Conservation (phyloP, 176 grass and related monocot species). For the Rhipidocladum racemiflorum region DNA sequence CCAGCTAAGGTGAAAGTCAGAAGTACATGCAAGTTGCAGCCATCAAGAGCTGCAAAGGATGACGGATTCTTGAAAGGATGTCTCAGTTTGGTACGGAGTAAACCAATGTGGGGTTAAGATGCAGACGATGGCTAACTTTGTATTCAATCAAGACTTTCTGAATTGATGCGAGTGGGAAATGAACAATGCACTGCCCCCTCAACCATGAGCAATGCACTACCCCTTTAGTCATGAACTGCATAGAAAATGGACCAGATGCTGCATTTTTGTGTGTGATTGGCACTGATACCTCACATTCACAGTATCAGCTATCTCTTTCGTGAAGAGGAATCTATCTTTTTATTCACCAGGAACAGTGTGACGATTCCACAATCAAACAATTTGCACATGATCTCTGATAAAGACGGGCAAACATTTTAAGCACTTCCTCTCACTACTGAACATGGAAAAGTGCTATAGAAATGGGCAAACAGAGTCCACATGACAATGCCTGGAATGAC, state of each 20-base stretch:
- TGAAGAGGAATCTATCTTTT: constrained; percentile 32
- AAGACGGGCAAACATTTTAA: constrained; percentile 8
- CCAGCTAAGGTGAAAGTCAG: background rate
- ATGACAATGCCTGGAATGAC: background rate
- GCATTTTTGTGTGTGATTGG: background rate
- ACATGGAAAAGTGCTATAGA: background rate
- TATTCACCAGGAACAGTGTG: background rate
- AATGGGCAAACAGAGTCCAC: constrained; percentile 7
- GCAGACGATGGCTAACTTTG: background rate
- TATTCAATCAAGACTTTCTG: background rate
- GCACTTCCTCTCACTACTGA: background rate
- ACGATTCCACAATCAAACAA: constrained; percentile 6
- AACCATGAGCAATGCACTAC: background rate
- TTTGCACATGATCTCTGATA: constrained; percentile 18
- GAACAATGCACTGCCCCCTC: background rate
- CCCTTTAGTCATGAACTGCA: background rate
- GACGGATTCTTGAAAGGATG: background rate
- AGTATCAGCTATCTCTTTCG: background rate
- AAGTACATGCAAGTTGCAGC: background rate
- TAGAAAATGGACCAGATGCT: constrained; percentile 11
- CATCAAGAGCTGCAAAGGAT: background rate
- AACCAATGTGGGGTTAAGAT: background rate
- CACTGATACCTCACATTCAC: background rate
- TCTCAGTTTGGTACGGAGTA: background rate
- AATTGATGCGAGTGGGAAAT: background rate